These are phyloP conservation scores for Pisolithus microcarpus DNA, from an alignment of 768 basidiomycete genomes.

Conservation along the genomic window DNA sequence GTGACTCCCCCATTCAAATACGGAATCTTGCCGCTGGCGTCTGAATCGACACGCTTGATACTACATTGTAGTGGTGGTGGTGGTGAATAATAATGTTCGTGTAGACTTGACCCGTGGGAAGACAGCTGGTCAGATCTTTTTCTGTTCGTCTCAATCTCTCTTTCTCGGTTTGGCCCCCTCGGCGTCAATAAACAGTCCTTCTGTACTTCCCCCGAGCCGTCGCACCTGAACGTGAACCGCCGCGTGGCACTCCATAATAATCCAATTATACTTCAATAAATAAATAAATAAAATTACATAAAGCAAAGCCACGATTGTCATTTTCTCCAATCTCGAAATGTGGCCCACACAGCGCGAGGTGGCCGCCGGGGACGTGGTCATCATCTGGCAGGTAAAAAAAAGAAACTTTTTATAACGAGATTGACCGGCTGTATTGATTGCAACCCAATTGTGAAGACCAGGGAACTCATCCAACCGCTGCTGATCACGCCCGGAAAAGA, in stretches of 20 bases:
- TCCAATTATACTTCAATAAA: too few relatives aligned
- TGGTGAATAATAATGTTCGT: neutral
- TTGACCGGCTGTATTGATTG: neutral
- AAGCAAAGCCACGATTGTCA: neutral
- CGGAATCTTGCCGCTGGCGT: neutral
- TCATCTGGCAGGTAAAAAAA: slow-evolving; percentile 63
- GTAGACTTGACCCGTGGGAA: slow-evolving; percentile 21
- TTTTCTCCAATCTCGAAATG: slow-evolving; percentile 34
- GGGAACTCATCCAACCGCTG: slow-evolving; percentile 74
- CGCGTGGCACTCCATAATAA: neutral
- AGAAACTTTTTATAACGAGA: too few relatives aligned
- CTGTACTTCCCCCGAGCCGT: neutral
- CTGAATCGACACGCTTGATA: neutral
- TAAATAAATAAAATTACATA: neutral
- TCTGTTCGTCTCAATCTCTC: slow-evolving; percentile 10
- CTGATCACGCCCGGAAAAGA: slow-evolving; percentile 71
- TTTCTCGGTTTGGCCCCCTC: slow-evolving; percentile 22
- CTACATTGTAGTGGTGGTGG: neutral
- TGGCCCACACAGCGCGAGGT: slow-evolving; percentile 68
- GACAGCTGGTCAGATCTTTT: slow-evolving; percentile 23
- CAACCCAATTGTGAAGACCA: slow-evolving; percentile 47
- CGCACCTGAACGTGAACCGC: neutral
- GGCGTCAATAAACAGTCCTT: neutral
- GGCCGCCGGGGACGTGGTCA: slow-evolving; percentile 71
- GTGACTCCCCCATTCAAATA: neutral